A percentile compares a stretch with the other conserved stretches of the same genome.
These are phyloP conservation scores for Neckera pumila DNA, from an alignment of 225 moss, liverwort and hornwort species.

Conservation along the genomic window DNA sequence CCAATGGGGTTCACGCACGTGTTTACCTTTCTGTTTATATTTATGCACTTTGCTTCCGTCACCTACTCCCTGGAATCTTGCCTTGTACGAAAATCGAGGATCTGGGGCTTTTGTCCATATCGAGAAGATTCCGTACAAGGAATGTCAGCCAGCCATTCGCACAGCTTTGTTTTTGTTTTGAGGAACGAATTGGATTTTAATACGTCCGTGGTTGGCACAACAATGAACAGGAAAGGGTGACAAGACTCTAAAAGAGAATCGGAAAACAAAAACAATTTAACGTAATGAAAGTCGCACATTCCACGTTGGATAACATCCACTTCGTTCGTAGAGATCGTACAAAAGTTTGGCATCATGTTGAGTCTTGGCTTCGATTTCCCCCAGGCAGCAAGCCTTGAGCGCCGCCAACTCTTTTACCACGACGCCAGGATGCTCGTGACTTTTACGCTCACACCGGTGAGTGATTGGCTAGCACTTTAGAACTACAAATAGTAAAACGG, in stretches of 20 bases:
- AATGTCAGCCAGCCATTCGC: neutral
- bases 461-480: neutral
- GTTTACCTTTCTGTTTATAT: neutral
- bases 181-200: neutral
- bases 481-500: neutral
- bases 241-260: neutral
- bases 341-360: neutral
- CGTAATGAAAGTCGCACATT: neutral
- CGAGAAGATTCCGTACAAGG: neutral
- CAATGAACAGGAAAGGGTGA: neutral
- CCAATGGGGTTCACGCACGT: neutral
- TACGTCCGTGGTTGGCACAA: neutral
- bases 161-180: neutral
- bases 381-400: neutral
- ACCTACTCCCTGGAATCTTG: neutral
- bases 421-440: no score
- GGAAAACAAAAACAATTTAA: neutral
- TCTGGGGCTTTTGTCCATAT: neutral
- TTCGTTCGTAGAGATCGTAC: neutral
- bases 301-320: neutral
- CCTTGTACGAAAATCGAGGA: neutral
- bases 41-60: neutral
- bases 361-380: no score
- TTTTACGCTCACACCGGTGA: neutral
- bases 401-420: neutral